These are phyloP conservation scores for Quercus bicolor DNA, from an alignment of 306 rosid genomes.

Conservation along the genomic window DNA sequence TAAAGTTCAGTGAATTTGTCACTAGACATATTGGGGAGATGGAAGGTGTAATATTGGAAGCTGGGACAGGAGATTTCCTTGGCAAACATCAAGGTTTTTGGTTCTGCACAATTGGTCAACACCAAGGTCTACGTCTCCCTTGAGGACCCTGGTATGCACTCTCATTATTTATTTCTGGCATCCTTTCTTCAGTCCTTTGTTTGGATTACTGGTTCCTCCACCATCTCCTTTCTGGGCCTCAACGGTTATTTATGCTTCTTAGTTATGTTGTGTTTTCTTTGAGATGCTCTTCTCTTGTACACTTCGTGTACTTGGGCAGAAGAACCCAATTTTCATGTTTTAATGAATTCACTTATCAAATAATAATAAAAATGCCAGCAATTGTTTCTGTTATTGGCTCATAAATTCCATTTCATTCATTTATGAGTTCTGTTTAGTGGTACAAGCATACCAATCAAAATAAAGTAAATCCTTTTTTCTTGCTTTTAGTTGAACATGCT, in stretches of 20 bases:
- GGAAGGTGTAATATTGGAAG: conserved; percentile 90
- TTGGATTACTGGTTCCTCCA: not conserved
- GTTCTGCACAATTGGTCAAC: conserved; percentile 95
- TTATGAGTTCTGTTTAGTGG: not conserved
- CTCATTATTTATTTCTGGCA: not conserved
- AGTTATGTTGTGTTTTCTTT: not conserved
- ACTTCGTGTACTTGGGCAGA: not conserved
- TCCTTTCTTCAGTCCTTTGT: not conserved
- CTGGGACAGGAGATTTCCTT: conserved; percentile 85
- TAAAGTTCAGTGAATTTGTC: conserved; percentile 88
- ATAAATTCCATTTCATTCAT: not conserved
- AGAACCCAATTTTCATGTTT: not conserved
- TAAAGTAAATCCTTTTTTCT: too few species aligned
- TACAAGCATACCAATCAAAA: not conserved
- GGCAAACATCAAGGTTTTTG: conserved; percentile 87
- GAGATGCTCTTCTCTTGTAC: not conserved
- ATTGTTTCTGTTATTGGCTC: not conserved
- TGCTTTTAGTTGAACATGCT: too few species aligned
- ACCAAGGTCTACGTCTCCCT: conserved; percentile 78
- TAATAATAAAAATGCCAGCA: not conserved
- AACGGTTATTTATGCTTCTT: not conserved
- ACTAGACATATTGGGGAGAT: conserved; percentile 80
- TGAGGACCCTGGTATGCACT: conserved; percentile 89
- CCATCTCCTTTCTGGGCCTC: conserved; percentile 10
- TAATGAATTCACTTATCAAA: not conserved